Percentiles rank a stretch among this genome's conserved stretches.
These are phyloP conservation scores for Leishmania braziliensis DNA, from an alignment of 208 protist species.

Conservation along the genomic window DNA sequence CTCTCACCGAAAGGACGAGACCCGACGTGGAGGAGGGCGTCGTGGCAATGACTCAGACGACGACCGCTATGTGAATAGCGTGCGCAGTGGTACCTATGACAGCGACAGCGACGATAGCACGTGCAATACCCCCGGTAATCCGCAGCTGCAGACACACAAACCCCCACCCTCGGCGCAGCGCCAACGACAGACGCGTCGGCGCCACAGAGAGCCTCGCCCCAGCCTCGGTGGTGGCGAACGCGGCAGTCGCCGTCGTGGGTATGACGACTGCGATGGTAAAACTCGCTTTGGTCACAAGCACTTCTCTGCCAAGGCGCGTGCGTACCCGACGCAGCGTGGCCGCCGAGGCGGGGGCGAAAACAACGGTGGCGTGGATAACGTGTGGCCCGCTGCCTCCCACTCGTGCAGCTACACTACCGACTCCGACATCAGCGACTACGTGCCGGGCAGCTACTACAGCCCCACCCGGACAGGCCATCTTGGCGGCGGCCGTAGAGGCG, in stretches of 20 bases:
- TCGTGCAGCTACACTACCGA: conserved; percentile 32
- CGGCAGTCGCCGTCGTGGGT: neutral
- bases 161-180: conserved; percentile 26
- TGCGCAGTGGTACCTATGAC: neutral
- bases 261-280: neutral
- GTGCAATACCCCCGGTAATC: conserved; percentile 41
- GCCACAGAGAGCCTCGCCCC: neutral
- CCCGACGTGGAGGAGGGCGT: neutral
- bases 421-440: conserved; percentile 31
- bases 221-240: neutral
- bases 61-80: conserved; percentile 2
- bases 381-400: conserved; percentile 21
- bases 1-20: neutral
- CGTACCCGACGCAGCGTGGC: neutral
- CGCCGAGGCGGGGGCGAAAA: neutral
- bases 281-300: neutral
- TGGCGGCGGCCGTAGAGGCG: neutral
- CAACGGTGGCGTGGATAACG: conserved; percentile 8
- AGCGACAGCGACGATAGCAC: conserved; percentile 10
- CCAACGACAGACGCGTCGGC: conserved; percentile 5
- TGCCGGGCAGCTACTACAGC: conserved; percentile 28
- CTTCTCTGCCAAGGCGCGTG: conserved; percentile 18
- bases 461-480: neutral
- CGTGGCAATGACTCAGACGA: neutral
- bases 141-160: conserved; percentile 56